Evolutionary conservation across 225 moss, liverwort and hornwort species (phyloP).

Genomic region (Sphagnum tenellum): DNA sequence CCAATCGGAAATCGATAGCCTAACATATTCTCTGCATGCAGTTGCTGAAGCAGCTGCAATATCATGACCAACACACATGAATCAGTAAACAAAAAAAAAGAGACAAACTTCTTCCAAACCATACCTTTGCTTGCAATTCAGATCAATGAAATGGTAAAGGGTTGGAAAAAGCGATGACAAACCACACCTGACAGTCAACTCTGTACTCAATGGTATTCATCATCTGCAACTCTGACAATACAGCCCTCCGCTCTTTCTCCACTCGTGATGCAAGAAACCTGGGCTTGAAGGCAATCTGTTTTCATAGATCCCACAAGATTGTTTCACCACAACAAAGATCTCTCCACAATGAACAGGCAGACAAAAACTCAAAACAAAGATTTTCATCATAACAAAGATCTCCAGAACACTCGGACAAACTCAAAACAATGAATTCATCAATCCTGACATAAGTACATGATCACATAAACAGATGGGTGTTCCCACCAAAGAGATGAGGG

Average conservation of each 20-base stretch:
- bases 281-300: constrained; percentile 96
- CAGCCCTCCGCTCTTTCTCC: constrained; percentile 98
- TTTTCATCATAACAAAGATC: no score
- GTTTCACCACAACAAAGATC: no score
- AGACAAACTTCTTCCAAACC: neutral
- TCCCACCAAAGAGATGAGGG: no score
- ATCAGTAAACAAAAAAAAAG: neutral
- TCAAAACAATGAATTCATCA: no score
- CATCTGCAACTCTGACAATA: constrained; percentile 97
- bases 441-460: no score
- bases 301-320: constrained; percentile 1
- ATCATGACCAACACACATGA: neutral
- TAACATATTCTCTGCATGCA: constrained; percentile 97
- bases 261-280: constrained; percentile 94
- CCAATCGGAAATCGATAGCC: constrained; percentile 99
- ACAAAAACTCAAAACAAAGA: constrained; percentile 1
- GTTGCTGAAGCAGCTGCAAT: constrained; percentile 89
- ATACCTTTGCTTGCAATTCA: neutral
- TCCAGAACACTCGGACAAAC: no score
- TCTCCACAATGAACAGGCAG: neutral
- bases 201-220: constrained; percentile 99
- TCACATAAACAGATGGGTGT: no score
- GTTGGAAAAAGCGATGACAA: neutral
- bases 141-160: no score
- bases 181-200: constrained; percentile 91